Base-by-base conservation (phyloP, 352 stramenopile genomes). In the Hyaloperonospora arabidopsidis region DNA sequence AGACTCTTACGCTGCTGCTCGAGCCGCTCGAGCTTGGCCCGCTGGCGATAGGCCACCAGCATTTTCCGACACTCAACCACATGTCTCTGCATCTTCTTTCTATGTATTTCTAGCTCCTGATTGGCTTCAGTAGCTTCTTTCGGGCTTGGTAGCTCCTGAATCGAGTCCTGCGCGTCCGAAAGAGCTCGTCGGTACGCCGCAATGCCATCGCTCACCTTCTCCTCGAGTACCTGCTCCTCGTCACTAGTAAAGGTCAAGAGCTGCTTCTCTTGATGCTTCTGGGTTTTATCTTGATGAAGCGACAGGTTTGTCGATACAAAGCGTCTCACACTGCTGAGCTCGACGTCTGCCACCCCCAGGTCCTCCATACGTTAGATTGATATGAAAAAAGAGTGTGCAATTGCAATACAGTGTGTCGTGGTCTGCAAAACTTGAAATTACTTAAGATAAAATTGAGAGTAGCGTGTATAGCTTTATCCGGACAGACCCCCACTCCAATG, bases 161-260 rank as follows among this genome's bases (percentile, higher is more conserved):
- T 45, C 51, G 45, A 72, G 21, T 89, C 76, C n/a, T 81, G 65
- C 1, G 67, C 68, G 0, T 66, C 54, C 2, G 54, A 38, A 15
- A 89, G 14, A 18, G 68, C 71, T 15, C 62, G 59, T 40, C 66
- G 58, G 38, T 74, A 73, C 34, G 61, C 43, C 18, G 56, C 45
- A 28, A 86, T 65, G 12, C 63, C 65, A 15, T 70, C 76, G 52
- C 63, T 79, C 45, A 89, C 63, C 29, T 72, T 69, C 45, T 84
- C 73, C 51, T 88, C 76, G 6, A 88, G 57, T 21, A 47, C 49
- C 54, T 79, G 72, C 59, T 91, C 81, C 45, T 91, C 81, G 23
- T 76, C 68, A 3, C 47, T 54, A 0, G 74, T 81, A 52, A 83
- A 91, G 10, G 40, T 58, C 15, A 87, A 51, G 36, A 51, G 56